Percentiles rank a stretch among this genome's conserved stretches.
phyloP scores from a whole-genome alignment of 2,329 filamentous ascomycete species.

The Cladosporium sp. region DNA sequence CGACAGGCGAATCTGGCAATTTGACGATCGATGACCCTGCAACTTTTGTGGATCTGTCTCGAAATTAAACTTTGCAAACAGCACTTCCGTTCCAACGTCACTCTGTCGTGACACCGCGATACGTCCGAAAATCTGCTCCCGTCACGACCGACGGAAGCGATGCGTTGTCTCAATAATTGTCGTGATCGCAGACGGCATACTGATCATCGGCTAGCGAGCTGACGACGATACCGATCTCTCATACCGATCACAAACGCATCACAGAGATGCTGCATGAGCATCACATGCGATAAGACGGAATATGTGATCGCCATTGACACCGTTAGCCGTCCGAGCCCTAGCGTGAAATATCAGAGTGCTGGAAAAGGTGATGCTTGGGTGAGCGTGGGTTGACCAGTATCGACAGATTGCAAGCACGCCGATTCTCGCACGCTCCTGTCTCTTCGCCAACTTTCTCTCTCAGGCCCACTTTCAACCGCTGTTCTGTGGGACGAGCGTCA shows the following conservation, averaged over 20 bases:
- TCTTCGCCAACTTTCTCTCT: neutral
- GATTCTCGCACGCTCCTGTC: conserved; percentile 4
- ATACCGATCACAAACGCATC: neutral
- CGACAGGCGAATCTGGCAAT: neutral
- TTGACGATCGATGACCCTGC: neutral
- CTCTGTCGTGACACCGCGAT: conserved; percentile 2
- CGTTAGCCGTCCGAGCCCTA: neutral
- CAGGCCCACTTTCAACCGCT: conserved; percentile 2
- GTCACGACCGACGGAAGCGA: neutral
- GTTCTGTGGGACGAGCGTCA: neutral
- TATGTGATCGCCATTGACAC: neutral
- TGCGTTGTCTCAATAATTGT: neutral
- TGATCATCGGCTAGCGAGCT: neutral
- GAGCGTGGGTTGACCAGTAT: neutral
- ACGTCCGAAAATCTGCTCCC: neutral
- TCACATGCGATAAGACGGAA: neutral
- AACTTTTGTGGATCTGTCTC: neutral
- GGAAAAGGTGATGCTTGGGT: neutral
- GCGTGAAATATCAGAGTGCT: neutral
- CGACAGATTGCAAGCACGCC: neutral
- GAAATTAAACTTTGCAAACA: conserved; percentile 7
- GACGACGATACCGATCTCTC: neutral
- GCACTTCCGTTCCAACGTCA: conserved; percentile 6
- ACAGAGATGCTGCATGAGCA: neutral
- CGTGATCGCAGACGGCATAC: neutral